Percentiles rank a stretch among this genome's conserved stretches.
These are phyloP conservation scores for Coleophoma cylindrospora DNA, from an alignment of 2,329 filamentous ascomycete species.

Conservation along the genomic window DNA sequence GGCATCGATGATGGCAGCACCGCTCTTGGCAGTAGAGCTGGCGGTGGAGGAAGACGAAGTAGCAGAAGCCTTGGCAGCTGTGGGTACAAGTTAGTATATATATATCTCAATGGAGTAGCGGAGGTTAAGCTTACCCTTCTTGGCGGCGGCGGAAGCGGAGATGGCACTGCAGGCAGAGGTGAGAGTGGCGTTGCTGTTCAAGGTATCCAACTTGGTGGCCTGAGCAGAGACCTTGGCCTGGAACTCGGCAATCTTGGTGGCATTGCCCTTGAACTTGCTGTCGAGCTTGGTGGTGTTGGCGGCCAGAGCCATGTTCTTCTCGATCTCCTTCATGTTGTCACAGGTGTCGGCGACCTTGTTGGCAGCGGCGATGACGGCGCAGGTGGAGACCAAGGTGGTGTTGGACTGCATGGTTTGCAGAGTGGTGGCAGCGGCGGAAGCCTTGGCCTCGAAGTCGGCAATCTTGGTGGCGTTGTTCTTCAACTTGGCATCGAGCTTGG, in stretches of 20 bases:
- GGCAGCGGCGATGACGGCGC: conserved; percentile 27
- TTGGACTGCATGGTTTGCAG: conserved; percentile 29
- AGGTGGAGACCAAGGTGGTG: conserved; percentile 29
- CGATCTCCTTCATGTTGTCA: conserved; percentile 19
- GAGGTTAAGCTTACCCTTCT: conserved; percentile 6
- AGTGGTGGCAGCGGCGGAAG: conserved; percentile 22
- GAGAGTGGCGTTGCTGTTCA: conserved; percentile 31
- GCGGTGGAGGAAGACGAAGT: conserved; percentile 4
- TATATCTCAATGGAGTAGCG: neutral
- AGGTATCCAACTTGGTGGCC: conserved; percentile 21
- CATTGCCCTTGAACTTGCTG: conserved; percentile 29
- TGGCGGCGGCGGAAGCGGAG: conserved; percentile 1
- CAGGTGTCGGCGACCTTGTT: conserved; percentile 24
- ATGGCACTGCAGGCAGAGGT: conserved; percentile 8
- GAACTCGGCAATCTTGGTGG: conserved; percentile 29
- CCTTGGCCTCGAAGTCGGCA: conserved; percentile 31
- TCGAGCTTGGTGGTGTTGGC: conserved; percentile 26
- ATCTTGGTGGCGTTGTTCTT: conserved; percentile 31
- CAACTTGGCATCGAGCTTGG: conserved; percentile 26
- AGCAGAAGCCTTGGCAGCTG: conserved; percentile 4
- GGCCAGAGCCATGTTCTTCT: conserved; percentile 20
- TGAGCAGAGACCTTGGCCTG: conserved; percentile 25
- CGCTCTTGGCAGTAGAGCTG: neutral
- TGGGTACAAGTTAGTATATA: conserved; percentile 1
- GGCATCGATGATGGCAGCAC: conserved; percentile 8